These are phyloP conservation scores for Melocanna baccifera DNA, from an alignment of 176 grass and related monocot genomes.

Conservation along the genomic window DNA sequence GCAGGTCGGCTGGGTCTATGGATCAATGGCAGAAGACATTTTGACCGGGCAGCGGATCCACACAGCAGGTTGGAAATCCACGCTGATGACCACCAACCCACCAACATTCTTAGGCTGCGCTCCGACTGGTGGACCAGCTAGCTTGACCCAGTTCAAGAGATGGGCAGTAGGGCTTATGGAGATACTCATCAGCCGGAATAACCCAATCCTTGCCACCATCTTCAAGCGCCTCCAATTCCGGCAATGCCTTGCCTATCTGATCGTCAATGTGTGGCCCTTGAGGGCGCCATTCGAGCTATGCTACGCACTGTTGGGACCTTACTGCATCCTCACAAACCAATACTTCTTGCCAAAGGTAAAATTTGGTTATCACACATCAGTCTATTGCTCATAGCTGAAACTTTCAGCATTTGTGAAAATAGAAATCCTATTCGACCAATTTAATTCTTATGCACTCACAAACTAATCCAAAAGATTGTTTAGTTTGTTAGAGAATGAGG, in stretches of 20 bases:
- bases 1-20: slow-evolving; percentile 45
- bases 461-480: background rate
- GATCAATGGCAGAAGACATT: slow-evolving; percentile 40
- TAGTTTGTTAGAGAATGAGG: background rate
- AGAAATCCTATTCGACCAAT: background rate
- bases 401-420: background rate
- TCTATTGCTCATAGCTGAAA: background rate
- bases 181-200: slow-evolving; percentile 32
- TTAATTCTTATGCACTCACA: background rate
- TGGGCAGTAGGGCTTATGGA: slow-evolving; percentile 46
- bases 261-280: background rate
- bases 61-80: background rate
- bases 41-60: slow-evolving; percentile 41
- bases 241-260: slow-evolving; percentile 35
- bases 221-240: slow-evolving; percentile 24
- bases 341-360: slow-evolving; percentile 60
- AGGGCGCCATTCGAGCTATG: slow-evolving; percentile 42
- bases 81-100: background rate
- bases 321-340: slow-evolving; percentile 35
- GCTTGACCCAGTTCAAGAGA: slow-evolving; percentile 51
- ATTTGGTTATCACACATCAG: background rate
- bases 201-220: slow-evolving; percentile 5
- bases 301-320: slow-evolving; percentile 46
- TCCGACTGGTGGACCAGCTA: slow-evolving; percentile 25
- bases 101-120: slow-evolving; percentile 28